Evolutionary conservation across 306 rosid species (phyloP).

Genomic region (Lathyrus oleraceus): DNA sequence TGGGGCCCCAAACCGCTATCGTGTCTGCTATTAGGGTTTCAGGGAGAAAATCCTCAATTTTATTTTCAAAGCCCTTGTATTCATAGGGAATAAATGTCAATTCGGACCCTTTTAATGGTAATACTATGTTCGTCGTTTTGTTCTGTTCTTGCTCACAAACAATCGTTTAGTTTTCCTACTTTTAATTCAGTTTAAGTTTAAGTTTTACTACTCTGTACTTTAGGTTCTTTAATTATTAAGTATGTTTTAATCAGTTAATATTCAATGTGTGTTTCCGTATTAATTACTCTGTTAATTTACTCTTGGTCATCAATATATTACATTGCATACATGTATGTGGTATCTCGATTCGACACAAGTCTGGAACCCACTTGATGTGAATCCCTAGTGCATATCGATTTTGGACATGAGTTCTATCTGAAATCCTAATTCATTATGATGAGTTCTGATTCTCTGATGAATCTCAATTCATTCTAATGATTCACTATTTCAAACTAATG

Average conservation of each 20-base stretch:
- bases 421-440: background rate
- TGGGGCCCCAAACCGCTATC: too few relatives aligned
- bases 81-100: too few relatives aligned
- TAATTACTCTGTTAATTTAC: background rate
- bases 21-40: too few relatives aligned
- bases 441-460: background rate
- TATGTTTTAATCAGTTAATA: background rate
- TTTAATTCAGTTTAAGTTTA: too few relatives aligned
- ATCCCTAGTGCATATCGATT: background rate
- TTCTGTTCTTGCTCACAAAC: too few relatives aligned
- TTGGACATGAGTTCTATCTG: background rate
- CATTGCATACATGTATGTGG: background rate
- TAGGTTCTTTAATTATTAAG: too few relatives aligned
- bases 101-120: too few relatives aligned
- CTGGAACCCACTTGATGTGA: background rate
- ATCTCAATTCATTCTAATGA: background rate
- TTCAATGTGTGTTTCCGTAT: constrained; percentile 2
- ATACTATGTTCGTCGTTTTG: too few relatives aligned
- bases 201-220: too few relatives aligned
- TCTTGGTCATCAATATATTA: background rate
- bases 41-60: too few relatives aligned
- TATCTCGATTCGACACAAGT: background rate
- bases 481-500: background rate
- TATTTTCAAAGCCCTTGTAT: too few relatives aligned
- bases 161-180: too few relatives aligned